Base-by-base conservation (phyloP, 768 basidiomycete species). In the Omphalotus guepiniiformis region DNA sequence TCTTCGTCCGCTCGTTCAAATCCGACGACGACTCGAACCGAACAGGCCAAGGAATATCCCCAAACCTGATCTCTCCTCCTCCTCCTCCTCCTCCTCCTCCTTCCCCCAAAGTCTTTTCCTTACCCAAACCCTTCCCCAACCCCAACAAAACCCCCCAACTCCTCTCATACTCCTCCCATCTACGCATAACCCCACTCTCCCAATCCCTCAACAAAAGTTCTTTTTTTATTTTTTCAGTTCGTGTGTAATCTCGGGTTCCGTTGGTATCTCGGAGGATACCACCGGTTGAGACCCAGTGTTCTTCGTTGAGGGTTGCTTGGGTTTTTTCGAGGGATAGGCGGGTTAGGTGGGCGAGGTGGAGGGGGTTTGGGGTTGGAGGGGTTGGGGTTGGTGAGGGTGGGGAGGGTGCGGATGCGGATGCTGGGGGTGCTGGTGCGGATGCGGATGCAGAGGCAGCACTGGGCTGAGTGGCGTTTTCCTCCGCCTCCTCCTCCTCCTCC, bases 11-110 rank as follows among this genome's bases (percentile, higher is more conserved):
- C n/a, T n/a, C n/a, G 35, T n/a, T 15, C 29, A 2, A 49, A 43
- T 11, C 34, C 45, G 6, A 32, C 47, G 15, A 56, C 53, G 53
- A 36, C 8, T 30, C 41, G 41, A 2, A 50, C 52, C 15, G 5
- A 8, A 79, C 64, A 0, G 85, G 85, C 85, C 85, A 87, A 0
- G 85, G 83, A 36, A 87, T 72, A 49, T 79, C 77, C 4, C 44
- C 54, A 54, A 85, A 87, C 15, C 56, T 44, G 16, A 77, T 48
- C 21, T 57, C 43, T 6, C 47, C 36, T 12, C 29, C 42, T 22
- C 43, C 48, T 28, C 48, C 42, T n/a, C 44, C 47, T 26, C 53
- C 58, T n/a, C n/a, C n/a, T n/a, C n/a, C n/a, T n/a, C n/a, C n/a
- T n/a, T n/a, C n/a, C 6, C 34, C 8, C 35, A 37, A 37, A n/a